phyloP scores from a whole-genome alignment of 2,329 filamentous ascomycete species.

The Neopestalotiopsis rosae region DNA sequence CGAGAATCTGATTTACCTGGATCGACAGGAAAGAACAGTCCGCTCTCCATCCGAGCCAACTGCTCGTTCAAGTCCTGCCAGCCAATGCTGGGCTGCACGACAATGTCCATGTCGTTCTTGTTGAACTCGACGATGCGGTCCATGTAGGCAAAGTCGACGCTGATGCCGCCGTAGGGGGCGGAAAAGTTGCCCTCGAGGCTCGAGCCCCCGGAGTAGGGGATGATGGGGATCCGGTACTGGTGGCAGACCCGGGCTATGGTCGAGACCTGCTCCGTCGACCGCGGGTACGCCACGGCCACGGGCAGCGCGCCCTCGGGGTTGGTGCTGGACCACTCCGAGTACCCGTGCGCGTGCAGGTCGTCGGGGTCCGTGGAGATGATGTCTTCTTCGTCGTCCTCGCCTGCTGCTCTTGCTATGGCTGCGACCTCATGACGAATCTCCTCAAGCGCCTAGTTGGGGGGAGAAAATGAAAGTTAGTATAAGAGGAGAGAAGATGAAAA shows the following conservation, averaged over 20 bases:
- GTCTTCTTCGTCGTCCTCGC: constrained; percentile 46
- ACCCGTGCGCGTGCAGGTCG: constrained; percentile 66
- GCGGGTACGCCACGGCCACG: constrained; percentile 69
- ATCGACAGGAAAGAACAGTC: constrained; percentile 90
- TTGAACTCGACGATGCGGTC: constrained; percentile 80
- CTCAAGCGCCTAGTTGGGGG: constrained; percentile 52
- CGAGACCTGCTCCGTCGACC: constrained; percentile 64
- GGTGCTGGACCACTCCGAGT: constrained; percentile 69
- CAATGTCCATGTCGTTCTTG: constrained; percentile 88
- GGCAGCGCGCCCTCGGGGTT: constrained; percentile 63
- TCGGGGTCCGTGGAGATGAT: constrained; percentile 68
- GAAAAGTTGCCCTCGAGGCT: constrained; percentile 91
- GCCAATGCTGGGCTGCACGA: constrained; percentile 89
- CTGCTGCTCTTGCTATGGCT: constrained; percentile 14
- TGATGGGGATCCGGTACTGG: constrained; percentile 81
- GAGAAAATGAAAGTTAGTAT: neutral
- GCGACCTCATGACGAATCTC: constrained; percentile 57
- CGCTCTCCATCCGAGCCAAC: constrained; percentile 69
- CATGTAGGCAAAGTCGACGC: constrained; percentile 90
- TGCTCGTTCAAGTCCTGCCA: constrained; percentile 88
- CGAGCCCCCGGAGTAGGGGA: constrained; percentile 85
- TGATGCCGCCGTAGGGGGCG: constrained; percentile 84
- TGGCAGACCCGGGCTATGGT: constrained; percentile 72
- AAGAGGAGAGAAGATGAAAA: constrained; percentile 16
- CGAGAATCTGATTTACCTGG: constrained; percentile 61